Percentiles rank a stretch among this genome's conserved stretches.
These are phyloP conservation scores for Pythium sukuiense DNA, from an alignment of 352 stramenopile species.

Conservation along the genomic window DNA sequence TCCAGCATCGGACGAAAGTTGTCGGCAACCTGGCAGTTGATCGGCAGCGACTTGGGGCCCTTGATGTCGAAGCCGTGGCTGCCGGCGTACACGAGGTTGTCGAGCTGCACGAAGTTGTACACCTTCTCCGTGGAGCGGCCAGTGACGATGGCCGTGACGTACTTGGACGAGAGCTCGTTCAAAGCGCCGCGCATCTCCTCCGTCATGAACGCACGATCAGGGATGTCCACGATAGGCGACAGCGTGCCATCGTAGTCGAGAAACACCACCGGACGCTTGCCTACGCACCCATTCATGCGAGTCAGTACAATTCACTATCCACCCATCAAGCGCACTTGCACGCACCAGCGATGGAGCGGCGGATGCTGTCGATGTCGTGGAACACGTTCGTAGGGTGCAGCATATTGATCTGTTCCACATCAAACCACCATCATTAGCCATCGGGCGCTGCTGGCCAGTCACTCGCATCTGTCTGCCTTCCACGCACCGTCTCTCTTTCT, in stretches of 20 bases:
- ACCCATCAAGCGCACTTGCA: background rate
- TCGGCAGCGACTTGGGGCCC: constrained; percentile 49
- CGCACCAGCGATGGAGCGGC: constrained; percentile 52
- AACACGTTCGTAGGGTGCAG: constrained; percentile 62
- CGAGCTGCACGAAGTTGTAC: constrained; percentile 74
- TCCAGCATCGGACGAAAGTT: constrained; percentile 52
- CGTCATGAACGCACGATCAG: constrained; percentile 65
- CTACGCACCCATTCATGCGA: constrained; percentile 20
- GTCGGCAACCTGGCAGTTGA: constrained; percentile 59
- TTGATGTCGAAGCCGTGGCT: constrained; percentile 86
- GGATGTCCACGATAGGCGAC: constrained; percentile 78
- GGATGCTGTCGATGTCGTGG: constrained; percentile 53
- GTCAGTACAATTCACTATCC: background rate
- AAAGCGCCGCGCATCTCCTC: constrained; percentile 62
- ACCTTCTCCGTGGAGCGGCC: constrained; percentile 75
- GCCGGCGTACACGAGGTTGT: constrained; percentile 78
- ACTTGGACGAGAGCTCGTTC: constrained; percentile 60
- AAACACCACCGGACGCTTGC: constrained; percentile 69
- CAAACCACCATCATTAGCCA: background rate
- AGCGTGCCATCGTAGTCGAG: constrained; percentile 79
- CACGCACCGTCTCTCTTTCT: background rate
- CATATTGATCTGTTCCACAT: constrained; percentile 23
- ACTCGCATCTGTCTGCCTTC: background rate
- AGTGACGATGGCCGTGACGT: constrained; percentile 73
- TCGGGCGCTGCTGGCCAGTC: constrained; percentile 6